Percentiles rank a stretch among this genome's conserved stretches.
Conservation (phyloP, 2,329 filamentous ascomycete genomes). For the Clarireedia hainanense region DNA sequence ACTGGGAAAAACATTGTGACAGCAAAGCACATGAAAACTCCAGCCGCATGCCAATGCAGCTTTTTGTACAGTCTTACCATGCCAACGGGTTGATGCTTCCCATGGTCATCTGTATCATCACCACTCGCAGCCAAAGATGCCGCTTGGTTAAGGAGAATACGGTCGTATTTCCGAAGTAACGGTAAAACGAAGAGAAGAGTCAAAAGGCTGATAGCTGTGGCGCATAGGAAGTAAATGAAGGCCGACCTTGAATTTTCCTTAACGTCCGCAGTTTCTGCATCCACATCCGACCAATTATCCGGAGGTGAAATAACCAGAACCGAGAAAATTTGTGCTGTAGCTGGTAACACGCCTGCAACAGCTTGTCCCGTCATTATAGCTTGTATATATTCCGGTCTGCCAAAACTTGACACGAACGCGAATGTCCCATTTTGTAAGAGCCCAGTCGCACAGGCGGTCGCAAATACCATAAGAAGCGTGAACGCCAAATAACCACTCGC, state of each 20-base stretch:
- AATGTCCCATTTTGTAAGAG: constrained; percentile 92
- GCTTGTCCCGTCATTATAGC: constrained; percentile 94
- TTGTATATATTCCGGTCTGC: constrained; percentile 82
- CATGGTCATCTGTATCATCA: constrained; percentile 42
- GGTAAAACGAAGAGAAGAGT: constrained; percentile 69
- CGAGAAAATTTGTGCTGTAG: constrained; percentile 76
- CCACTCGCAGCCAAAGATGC: constrained; percentile 42
- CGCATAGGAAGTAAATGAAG: constrained; percentile 86
- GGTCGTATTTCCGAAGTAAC: constrained; percentile 55
- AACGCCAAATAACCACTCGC: constrained; percentile 69
- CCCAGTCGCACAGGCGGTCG: constrained; percentile 71
- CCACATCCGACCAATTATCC: constrained; percentile 25
- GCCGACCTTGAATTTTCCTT: constrained; percentile 57
- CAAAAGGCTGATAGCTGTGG: constrained; percentile 63
- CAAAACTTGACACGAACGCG: constrained; percentile 82
- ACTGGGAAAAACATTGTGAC: constrained; percentile 94
- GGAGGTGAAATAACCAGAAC: constrained; percentile 58
- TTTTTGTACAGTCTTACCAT: constrained; percentile 65
- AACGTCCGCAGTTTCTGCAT: constrained; percentile 20
- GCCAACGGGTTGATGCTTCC: constrained; percentile 42
- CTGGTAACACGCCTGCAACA: constrained; percentile 82
- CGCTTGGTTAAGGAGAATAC: constrained; percentile 44
- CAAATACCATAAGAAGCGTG: constrained; percentile 71
- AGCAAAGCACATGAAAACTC: constrained; percentile 72
- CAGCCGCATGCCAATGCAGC: constrained; percentile 67